A percentile compares a stretch with the other conserved stretches of the same genome.
These are phyloP conservation scores for Echinosophora koreensis DNA, from an alignment of 306 rosid species.

Conservation along the genomic window DNA sequence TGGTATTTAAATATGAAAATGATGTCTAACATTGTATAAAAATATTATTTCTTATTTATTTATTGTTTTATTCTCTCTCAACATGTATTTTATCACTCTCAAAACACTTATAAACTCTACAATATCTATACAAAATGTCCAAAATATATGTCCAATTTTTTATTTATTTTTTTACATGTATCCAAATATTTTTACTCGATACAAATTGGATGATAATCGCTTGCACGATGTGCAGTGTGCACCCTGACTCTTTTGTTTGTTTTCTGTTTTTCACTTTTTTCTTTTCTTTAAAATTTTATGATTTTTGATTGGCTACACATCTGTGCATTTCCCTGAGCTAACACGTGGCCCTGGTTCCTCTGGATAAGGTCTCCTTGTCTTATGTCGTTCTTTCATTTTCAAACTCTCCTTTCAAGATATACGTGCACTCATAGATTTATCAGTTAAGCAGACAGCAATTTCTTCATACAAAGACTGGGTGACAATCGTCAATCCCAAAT, in stretches of 20 bases:
- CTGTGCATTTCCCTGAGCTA: slow-evolving; percentile 44
- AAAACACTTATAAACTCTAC: no score
- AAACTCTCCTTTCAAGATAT: slow-evolving; percentile 6
- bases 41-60: no score
- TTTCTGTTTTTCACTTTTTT: slow-evolving; percentile 1
- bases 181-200: neutral
- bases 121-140: no score
- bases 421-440: neutral
- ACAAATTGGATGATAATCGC: slow-evolving; percentile 2
- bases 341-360: slow-evolving; percentile 45
- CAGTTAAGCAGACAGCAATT: no score
- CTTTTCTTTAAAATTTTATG: neutral
- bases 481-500: no score
- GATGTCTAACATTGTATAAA: no score
- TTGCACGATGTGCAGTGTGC: slow-evolving; percentile 24
- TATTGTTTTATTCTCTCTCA: no score
- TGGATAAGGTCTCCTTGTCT: slow-evolving; percentile 58
- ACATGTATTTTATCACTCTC: no score
- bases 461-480: no score
- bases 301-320: slow-evolving; percentile 32
- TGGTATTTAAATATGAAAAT: no score
- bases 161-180: no score
- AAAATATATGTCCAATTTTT: no score
- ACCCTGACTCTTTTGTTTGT: slow-evolving; percentile 43
- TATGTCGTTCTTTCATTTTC: slow-evolving; percentile 26